Base-by-base conservation (phyloP, 257 asterid genomes). In the Plantago major region DNA sequence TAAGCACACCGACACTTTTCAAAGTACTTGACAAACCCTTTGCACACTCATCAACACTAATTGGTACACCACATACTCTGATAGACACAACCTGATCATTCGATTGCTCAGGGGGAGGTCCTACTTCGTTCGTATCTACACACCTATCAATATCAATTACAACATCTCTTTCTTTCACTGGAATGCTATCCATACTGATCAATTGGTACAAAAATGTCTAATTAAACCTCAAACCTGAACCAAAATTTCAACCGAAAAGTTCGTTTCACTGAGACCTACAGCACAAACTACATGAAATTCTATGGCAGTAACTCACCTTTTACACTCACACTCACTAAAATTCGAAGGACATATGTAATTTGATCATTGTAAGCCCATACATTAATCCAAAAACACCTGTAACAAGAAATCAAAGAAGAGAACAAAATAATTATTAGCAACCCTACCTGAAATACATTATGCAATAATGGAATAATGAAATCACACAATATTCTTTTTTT, bases 111-210 rank as follows among this genome's bases (percentile, higher is more conserved):
- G 75, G 58, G 72, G 75, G 67, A 46, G 61, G 62, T 67, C 22
- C 71, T 22, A 46, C 71, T 65, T 76, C 85, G 65, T 64, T 72
- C 42, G 58, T 12, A 51, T 54, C 66, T 45, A 67, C 22, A 62
- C 73, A 65, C 30, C 71, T 47, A 62, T 77, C 89, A 17, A 86
- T 78, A 67, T 86, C 90, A 42, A 78, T 74, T 42, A 67, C 70
- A 61, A 63, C 57, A 4, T 86, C 82, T 19, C 73, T 66, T 44
- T 74, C 90, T 66, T 73, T 76, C 69, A 57, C 60, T 22, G 60
- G 33, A 56, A 42, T 46, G 50, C 52, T 60, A 73, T 76, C 85
- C 85, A 83, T 83, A 50, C 49, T 8, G 15, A 46, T 2, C 30
- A 62, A 37, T 47, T 47, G 42, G 30, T 10, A 58, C 42, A 11